Base-by-base conservation (phyloP, 1,284 basidiomycete genomes). In the Puccinia novopanici region DNA sequence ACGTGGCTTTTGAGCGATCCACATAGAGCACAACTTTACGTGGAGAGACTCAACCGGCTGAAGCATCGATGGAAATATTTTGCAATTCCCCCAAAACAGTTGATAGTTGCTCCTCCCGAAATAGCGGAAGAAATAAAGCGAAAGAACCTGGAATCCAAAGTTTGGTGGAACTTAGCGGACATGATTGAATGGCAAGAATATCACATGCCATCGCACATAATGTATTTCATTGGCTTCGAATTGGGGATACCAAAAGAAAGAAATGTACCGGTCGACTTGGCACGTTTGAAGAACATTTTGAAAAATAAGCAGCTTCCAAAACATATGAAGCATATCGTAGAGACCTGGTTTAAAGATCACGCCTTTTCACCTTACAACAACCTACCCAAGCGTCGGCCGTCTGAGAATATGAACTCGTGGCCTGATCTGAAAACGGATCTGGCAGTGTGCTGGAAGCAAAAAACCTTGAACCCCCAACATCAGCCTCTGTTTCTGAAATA, bases 91-190 rank as follows among this genome's bases (percentile, higher is more conserved):
- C 22, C 9, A 4, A 40, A 45, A 15, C 9, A 6, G 8, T 9
- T 57, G 8, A 9, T 57, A 9, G 22, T 9, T 27, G 24, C 57
- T 37, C 63, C n/a, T n/a, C 5, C n/a, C 15, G 40, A 67, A 9
- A n/a, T 67, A 5, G n/a, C 40, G 59, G 3, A 19, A 63, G 17
- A 40, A 17, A 5, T 40, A n/a, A 3, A 40, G 27, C 30, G 30
- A 34, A 40, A 40, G 13, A 9, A 34, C 34, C 8, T 13, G 4
- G 8, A 17, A 34, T 63, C 17, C 6, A 13, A 9, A 42, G 10
- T 68, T 12, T 68, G 67, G 67, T 68, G 67, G 42, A 68, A 68
- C 22, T 22, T 50, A 24, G n/a, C 45, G 24, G 67, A 68, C 27
- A 0, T 50, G n/a, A 48, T 68, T 4, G 67, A 68, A 27, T 68